Base-by-base conservation (phyloP, 202 grass and related monocot genomes). In the Panicum virgatum region DNA sequence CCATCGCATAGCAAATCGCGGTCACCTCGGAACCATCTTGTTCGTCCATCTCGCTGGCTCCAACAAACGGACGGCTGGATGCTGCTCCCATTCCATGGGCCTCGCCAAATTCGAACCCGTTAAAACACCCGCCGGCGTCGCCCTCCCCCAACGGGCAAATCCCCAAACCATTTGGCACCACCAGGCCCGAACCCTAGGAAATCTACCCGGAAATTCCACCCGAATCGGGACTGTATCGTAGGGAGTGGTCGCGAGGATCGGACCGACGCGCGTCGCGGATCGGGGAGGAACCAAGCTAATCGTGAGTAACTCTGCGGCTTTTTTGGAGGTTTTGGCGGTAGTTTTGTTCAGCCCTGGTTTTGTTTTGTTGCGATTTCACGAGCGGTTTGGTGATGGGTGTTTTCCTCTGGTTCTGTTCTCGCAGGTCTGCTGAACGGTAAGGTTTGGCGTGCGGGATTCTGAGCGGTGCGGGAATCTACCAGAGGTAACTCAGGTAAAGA, bases 401-500 rank as follows among this genome's bases (percentile, higher is more conserved):
- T 57, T 66, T 66, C 45, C 26, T 75, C 3, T 52, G 26, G 22
- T 43, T 62, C 11, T 36, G 43, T 7, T 54, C 25, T 76, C 45
- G 36, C 77, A 89, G 87, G 46, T 76, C 71, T 15, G 37, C 3
- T 27, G 62, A 62, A 76, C 37, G 62, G 53, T 47, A 39, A 54
- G 87, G 54, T 62, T 76, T 64, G 26, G 46, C 6, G 22, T 10
- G 37, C 12, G 29, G 61, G 18, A 10, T 2, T n/a, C 29, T 27
- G 36, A 56, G 62, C 12, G 53, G 12, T 6, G 63, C 9, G 45
- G 39, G 72, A 47, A 77, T 47, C 72, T 71, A 57, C 42, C 77
- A 29, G 62, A 76, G 87, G 76, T 84, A n/a, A n/a, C n/a, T n/a
- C n/a, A n/a, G n/a, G n/a, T n/a, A n/a, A 54, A 75, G 69, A 9